Conservation (phyloP, 306 rosid genomes). For the Dalbergia cochinchinensis region DNA sequence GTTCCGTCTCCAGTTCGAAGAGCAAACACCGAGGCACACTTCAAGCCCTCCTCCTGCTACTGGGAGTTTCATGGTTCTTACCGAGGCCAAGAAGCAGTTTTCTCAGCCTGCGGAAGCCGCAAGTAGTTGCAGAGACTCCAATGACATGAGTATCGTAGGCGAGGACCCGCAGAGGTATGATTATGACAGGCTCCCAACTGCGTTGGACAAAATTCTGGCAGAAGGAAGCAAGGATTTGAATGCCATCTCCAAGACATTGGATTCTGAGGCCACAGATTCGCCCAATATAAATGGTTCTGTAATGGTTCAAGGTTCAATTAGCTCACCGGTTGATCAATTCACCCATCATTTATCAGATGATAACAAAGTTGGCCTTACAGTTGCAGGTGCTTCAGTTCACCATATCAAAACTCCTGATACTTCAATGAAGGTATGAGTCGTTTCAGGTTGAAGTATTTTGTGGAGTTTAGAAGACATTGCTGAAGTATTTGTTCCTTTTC, state of each 20-base stretch:
- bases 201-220: constrained; percentile 67
- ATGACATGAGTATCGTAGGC: constrained; percentile 82
- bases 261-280: constrained; percentile 28
- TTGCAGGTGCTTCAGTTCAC: constrained; percentile 40
- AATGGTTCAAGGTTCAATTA: neutral
- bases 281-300: constrained; percentile 22
- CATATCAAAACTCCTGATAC: constrained; percentile 44
- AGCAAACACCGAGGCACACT: constrained; percentile 54
- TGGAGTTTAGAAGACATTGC: neutral
- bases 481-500: neutral
- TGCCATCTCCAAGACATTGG: constrained; percentile 38
- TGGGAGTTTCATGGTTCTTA: constrained; percentile 76
- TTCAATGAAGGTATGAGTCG: constrained; percentile 50
- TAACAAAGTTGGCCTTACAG: constrained; percentile 26
- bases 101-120: constrained; percentile 39
- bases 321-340: constrained; percentile 26
- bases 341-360: constrained; percentile 14
- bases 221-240: constrained; percentile 63
- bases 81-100: constrained; percentile 55
- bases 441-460: constrained; percentile 1
- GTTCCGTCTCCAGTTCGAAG: constrained; percentile 56
- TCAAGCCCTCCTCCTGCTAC: constrained; percentile 49
- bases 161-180: constrained; percentile 55
- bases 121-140: constrained; percentile 67
- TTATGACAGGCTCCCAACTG: constrained; percentile 68